A percentile compares a stretch with the other conserved stretches of the same genome.
phyloP scores from a whole-genome alignment of 2,329 filamentous ascomycete genomes.

The Fusarium acutatum region DNA sequence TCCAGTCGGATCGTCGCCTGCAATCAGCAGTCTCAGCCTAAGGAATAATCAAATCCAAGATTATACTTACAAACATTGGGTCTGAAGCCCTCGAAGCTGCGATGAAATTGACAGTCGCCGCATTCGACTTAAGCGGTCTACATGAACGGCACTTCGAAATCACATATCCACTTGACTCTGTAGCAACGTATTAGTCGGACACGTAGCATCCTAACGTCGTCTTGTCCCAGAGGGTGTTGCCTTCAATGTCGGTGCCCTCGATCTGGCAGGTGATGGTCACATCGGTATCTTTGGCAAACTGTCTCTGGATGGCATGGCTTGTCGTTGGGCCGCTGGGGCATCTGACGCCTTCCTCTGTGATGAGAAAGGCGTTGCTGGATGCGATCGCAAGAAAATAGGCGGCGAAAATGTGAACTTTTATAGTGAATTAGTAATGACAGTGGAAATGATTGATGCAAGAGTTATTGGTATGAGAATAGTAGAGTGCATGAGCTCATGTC shows the following conservation, averaged over 20 bases:
- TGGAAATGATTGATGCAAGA: accelerated
- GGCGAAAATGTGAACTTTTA: neutral
- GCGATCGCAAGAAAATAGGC: neutral
- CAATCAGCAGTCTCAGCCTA: accelerated
- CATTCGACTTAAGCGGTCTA: slow-evolving; percentile 12
- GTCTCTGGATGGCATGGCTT: neutral
- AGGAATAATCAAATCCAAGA: accelerated
- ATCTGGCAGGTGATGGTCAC: slow-evolving; percentile 10
- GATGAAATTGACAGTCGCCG: slow-evolving; percentile 13
- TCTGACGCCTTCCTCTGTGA: slow-evolving; percentile 9
- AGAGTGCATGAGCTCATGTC: neutral
- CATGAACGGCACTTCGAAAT: neutral
- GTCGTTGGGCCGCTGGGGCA: slow-evolving; percentile 10
- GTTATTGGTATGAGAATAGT: too few relatives aligned
- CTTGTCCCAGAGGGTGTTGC: slow-evolving; percentile 10
- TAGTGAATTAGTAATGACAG: neutral
- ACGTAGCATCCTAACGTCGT: slow-evolving; percentile 1
- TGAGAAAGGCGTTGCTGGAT: neutral
- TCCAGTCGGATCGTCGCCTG: slow-evolving; percentile 52
- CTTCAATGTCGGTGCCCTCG: neutral
- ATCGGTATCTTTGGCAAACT: slow-evolving; percentile 3
- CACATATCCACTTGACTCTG: neutral
- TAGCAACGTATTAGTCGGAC: slow-evolving; percentile 17
- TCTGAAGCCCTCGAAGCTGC: slow-evolving; percentile 22
- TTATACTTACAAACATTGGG: slow-evolving; percentile 15